Conservation (phyloP, 805 yeast species). For the Zygosaccharomyces gambellarensis region DNA sequence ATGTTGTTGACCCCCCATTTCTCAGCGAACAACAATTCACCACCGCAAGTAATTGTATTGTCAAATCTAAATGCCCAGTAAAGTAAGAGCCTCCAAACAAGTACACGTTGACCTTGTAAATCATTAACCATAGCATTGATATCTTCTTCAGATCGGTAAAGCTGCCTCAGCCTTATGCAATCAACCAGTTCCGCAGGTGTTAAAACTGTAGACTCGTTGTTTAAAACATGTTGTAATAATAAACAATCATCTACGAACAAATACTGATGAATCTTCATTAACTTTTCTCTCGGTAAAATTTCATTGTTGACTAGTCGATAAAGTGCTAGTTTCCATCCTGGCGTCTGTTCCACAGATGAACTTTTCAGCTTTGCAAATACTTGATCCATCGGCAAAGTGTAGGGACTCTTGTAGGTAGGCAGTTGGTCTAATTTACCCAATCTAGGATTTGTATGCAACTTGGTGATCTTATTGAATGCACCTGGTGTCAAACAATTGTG, state of each 20-base stretch:
- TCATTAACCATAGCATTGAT: slow-evolving; percentile 33
- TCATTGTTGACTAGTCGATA: slow-evolving; percentile 35
- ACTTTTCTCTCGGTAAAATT: slow-evolving; percentile 40
- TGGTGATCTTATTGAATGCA: slow-evolving; percentile 30
- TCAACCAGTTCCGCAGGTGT: slow-evolving; percentile 47
- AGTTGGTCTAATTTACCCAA: slow-evolving; percentile 14
- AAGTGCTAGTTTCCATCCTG: slow-evolving; percentile 40
- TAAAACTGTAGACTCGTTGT: slow-evolving; percentile 28
- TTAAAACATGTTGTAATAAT: slow-evolving; percentile 17
- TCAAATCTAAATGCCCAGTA: slow-evolving; percentile 40
- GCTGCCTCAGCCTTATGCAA: slow-evolving; percentile 53
- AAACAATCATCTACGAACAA: slow-evolving; percentile 33
- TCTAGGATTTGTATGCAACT: slow-evolving; percentile 24
- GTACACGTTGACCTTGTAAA: slow-evolving; percentile 36
- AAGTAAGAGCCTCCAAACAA: slow-evolving; percentile 37
- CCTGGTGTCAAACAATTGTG: slow-evolving; percentile 54
- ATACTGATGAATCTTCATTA: slow-evolving; percentile 50
- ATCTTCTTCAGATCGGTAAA: slow-evolving; percentile 39
- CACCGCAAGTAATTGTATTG: slow-evolving; percentile 25
- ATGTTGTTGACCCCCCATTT: slow-evolving; percentile 34
- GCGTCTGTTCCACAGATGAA: slow-evolving; percentile 36
- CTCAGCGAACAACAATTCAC: slow-evolving; percentile 35
- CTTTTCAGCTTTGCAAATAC: slow-evolving; percentile 35
- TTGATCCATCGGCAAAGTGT: slow-evolving; percentile 39
- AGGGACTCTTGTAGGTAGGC: slow-evolving; percentile 41